A percentile compares a stretch with the other conserved stretches of the same genome.
phyloP scores from a whole-genome alignment of 2,329 filamentous ascomycete genomes.

The Acrocalymma vagum region DNA sequence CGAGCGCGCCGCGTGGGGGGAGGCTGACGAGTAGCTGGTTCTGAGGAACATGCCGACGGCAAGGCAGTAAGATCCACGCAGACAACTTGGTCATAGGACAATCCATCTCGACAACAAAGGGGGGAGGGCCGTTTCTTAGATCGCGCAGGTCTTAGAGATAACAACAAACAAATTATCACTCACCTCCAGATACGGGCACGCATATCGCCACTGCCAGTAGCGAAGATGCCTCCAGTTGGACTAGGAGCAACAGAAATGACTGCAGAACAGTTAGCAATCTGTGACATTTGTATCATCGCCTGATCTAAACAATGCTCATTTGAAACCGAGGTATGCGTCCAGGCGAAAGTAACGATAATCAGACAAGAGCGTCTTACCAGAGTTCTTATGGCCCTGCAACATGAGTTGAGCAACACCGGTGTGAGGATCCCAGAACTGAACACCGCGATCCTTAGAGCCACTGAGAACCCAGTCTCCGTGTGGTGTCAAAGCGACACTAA shows the following conservation, averaged over 20 bases:
- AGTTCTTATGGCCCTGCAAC: constrained; percentile 99
- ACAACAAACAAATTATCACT: constrained; percentile 15
- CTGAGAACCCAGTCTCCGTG: constrained; percentile 96
- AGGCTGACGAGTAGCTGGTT: constrained; percentile 6
- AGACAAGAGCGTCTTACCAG: constrained; percentile 68
- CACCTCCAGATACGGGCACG: constrained; percentile 96
- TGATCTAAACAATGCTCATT: no score
- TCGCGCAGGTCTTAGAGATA: background rate
- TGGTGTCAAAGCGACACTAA: constrained; percentile 93
- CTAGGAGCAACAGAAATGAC: constrained; percentile 97
- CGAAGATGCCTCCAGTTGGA: constrained; percentile 86
- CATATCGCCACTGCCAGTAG: constrained; percentile 97
- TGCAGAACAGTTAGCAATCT: constrained; percentile 42
- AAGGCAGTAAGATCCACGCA: no score
- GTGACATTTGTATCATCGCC: background rate
- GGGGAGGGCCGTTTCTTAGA: constrained; percentile 1
- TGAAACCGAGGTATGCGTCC: background rate
- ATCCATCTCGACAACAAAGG: constrained; percentile 1
- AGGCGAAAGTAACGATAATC: background rate
- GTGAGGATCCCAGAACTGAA: constrained; percentile 98
- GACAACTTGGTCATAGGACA: constrained; percentile 20
- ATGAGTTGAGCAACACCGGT: constrained; percentile 96
- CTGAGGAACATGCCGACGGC: no score
- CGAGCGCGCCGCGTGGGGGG: constrained; percentile 20
- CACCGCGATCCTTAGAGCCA: constrained; percentile 94